Evolutionary conservation across 202 grass and related monocot genomes (phyloP).

Genomic region (Eragrostis tef): DNA sequence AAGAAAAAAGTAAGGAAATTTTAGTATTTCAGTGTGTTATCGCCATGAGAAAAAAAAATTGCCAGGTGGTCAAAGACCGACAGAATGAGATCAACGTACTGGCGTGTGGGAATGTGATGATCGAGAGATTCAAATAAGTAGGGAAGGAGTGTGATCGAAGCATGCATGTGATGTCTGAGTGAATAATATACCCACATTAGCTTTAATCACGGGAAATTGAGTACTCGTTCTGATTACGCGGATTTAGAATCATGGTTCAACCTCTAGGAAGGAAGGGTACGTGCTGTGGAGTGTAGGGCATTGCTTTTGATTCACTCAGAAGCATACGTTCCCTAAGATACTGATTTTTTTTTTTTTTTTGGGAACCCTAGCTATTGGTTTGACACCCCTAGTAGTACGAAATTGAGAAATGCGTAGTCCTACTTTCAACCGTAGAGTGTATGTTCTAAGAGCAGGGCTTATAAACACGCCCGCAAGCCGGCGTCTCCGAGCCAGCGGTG

Average conservation of each 20-base stretch:
- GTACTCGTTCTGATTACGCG: background rate
- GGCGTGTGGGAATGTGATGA: background rate
- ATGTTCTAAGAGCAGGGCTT: too few relatives aligned
- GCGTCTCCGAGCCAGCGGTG: too few relatives aligned
- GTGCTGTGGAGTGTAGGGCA: background rate
- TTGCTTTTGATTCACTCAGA: slow-evolving; percentile 45
- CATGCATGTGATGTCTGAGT: slow-evolving; percentile 29
- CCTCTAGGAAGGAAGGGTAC: background rate
- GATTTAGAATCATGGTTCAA: background rate
- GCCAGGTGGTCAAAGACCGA: background rate
- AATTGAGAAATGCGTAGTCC: background rate
- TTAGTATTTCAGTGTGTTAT: too few relatives aligned
- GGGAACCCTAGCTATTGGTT: too few relatives aligned
- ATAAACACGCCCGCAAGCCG: too few relatives aligned
- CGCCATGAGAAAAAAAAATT: background rate
- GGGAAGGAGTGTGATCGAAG: background rate
- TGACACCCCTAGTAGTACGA: background rate
- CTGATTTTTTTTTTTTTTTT: too few relatives aligned
- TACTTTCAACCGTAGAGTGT: too few relatives aligned
- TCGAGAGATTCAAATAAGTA: slow-evolving; percentile 1
- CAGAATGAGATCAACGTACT: background rate
- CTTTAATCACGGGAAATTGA: slow-evolving; percentile 32
- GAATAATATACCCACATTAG: background rate
- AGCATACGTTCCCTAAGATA: background rate
- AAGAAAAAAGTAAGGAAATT: background rate